These are phyloP conservation scores for Penicillium cosmopolitanum DNA, from an alignment of 495 filamentous ascomycete genomes.

Conservation along the genomic window DNA sequence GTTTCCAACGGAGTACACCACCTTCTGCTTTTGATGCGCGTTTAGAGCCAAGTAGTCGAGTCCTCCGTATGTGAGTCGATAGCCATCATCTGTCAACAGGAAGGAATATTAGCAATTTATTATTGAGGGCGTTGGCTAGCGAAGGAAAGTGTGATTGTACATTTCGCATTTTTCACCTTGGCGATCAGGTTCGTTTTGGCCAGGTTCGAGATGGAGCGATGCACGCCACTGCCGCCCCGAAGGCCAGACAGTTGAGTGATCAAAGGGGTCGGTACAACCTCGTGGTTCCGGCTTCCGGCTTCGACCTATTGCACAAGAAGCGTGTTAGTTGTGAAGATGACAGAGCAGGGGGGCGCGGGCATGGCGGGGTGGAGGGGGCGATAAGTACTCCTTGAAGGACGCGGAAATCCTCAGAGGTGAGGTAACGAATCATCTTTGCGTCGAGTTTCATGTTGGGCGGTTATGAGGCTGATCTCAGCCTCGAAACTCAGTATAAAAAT, in stretches of 20 bases:
- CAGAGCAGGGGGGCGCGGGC: conserved; percentile 1
- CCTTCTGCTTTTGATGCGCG: conserved; percentile 74
- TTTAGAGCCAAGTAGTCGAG: conserved; percentile 95
- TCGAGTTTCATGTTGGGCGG: conserved; percentile 80
- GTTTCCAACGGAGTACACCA: conserved; percentile 88
- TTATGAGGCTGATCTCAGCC: neutral
- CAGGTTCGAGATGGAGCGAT: conserved; percentile 82
- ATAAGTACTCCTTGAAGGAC: conserved; percentile 82
- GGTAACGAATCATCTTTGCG: conserved; percentile 86
- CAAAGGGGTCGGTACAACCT: conserved; percentile 88
- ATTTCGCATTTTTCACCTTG: conserved; percentile 91
- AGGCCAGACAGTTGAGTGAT: conserved; percentile 84
- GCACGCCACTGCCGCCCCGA: conserved; percentile 81
- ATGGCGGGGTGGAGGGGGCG: conserved; percentile 32
- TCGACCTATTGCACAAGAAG: conserved; percentile 65
- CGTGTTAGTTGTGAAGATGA: conserved; percentile 39
- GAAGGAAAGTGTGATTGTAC: conserved; percentile 33
- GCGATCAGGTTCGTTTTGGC: conserved; percentile 93
- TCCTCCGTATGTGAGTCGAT: conserved; percentile 94
- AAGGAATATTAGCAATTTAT: conserved; percentile 6
- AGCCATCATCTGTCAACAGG: conserved; percentile 74
- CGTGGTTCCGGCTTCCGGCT: conserved; percentile 92
- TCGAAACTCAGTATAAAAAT: conserved; percentile 4
- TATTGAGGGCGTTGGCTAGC: neutral
- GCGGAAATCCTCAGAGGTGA: conserved; percentile 90